Conservation (phyloP, 495 filamentous ascomycete genomes). For the Talaromyces thailandensis region DNA sequence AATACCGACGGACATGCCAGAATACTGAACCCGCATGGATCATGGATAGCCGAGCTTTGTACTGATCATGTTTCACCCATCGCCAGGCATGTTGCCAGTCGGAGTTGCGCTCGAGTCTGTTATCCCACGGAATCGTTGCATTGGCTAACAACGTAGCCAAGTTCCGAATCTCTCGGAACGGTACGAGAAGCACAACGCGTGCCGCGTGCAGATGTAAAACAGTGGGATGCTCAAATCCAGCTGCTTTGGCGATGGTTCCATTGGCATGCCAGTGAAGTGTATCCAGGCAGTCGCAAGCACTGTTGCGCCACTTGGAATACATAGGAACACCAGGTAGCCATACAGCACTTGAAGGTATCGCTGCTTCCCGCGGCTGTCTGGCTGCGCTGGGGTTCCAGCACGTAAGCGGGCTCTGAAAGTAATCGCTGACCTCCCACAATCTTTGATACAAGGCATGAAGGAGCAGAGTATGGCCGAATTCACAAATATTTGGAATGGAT, state of each 20-base stretch:
- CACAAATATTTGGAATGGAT: slow-evolving; percentile 29
- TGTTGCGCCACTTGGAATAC: slow-evolving; percentile 47
- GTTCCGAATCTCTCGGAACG: slow-evolving; percentile 31
- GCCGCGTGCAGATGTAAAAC: slow-evolving; percentile 44
- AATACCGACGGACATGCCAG: slow-evolving; percentile 41
- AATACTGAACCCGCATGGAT: slow-evolving; percentile 42
- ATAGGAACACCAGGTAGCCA: slow-evolving; percentile 42
- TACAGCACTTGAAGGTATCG: slow-evolving; percentile 29
- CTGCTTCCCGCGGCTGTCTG: slow-evolving; percentile 28
- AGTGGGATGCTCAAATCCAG: slow-evolving; percentile 41
- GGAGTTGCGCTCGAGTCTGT: slow-evolving; percentile 22
- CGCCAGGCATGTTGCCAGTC: slow-evolving; percentile 37
- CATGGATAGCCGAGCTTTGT: slow-evolving; percentile 46
- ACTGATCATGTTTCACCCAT: slow-evolving; percentile 43
- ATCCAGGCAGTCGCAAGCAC: slow-evolving; percentile 45
- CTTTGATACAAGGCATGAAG: slow-evolving; percentile 43
- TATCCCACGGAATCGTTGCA: slow-evolving; percentile 19
- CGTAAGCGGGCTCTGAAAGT: slow-evolving; percentile 35
- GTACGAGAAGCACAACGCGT: slow-evolving; percentile 28
- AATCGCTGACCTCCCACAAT: slow-evolving; percentile 42
- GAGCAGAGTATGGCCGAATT: slow-evolving; percentile 38
- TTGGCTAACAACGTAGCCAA: slow-evolving; percentile 24
- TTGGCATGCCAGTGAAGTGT: slow-evolving; percentile 48
- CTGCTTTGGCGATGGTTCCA: slow-evolving; percentile 31
- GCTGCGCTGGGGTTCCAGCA: slow-evolving; percentile 41